These are phyloP conservation scores for Cercospora citrullina DNA, from an alignment of 2,329 filamentous ascomycete genomes.

Conservation along the genomic window DNA sequence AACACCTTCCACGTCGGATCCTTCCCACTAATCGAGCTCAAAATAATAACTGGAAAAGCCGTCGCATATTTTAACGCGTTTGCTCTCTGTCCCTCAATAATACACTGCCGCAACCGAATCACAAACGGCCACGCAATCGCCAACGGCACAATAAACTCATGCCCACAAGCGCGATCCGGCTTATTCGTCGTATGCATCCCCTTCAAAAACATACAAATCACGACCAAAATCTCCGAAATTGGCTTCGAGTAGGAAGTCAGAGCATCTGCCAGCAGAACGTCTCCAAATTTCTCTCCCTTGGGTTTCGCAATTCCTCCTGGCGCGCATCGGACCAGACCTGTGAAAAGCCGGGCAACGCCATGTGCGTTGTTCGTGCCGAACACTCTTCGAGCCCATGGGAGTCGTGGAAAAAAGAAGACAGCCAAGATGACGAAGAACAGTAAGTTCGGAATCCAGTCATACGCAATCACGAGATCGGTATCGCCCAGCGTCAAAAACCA, in stretches of 20 bases:
- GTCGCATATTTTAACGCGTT: conserved; percentile 95
- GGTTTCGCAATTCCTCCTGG: conserved; percentile 84
- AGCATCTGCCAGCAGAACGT: conserved; percentile 90
- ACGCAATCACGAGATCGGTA: conserved; percentile 65
- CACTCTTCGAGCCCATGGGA: conserved; percentile 16
- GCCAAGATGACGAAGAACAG: conserved; percentile 70
- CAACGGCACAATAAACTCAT: conserved; percentile 74
- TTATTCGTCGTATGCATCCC: conserved; percentile 72
- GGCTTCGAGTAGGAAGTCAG: conserved; percentile 94
- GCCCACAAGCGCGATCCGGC: conserved; percentile 80
- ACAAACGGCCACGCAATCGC: conserved; percentile 79
- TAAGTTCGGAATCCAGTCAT: conserved; percentile 87
- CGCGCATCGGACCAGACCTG: conserved; percentile 73
- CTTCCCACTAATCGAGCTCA: conserved; percentile 43
- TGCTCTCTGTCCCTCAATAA: conserved; percentile 81
- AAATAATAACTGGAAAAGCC: conserved; percentile 85
- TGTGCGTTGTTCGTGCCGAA: conserved; percentile 51
- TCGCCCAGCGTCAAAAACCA: conserved; percentile 76
- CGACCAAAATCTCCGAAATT: conserved; percentile 83
- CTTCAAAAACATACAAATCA: conserved; percentile 79
- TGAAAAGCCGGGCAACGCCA: conserved; percentile 67
- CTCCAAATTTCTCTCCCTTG: conserved; percentile 89
- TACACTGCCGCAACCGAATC: conserved; percentile 87
- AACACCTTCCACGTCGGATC: conserved; percentile 23
- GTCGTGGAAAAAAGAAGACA: conserved; percentile 62